A percentile compares a stretch with the other conserved stretches of the same genome.
Evolutionary conservation across 225 moss, liverwort and hornwort genomes (phyloP).

Genomic region (Polytrichum formosum): DNA sequence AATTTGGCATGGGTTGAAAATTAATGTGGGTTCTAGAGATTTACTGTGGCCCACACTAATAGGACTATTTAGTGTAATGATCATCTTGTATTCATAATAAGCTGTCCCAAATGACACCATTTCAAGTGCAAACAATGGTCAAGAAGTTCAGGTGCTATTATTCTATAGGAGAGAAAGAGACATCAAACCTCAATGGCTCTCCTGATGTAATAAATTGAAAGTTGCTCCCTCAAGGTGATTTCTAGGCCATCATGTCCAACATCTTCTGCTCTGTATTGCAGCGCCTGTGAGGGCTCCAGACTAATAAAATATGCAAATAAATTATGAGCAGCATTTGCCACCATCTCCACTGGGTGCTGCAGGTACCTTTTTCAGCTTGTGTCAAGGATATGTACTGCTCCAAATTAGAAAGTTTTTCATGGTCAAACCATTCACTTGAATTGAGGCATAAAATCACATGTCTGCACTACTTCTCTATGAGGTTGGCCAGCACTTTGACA

Average conservation of each 20-base stretch:
- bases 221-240: conserved; percentile 57
- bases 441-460: no score
- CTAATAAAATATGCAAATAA: conserved; percentile 79
- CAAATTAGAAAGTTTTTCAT: not conserved
- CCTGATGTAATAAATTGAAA: conserved; percentile 65
- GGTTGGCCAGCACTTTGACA: no score
- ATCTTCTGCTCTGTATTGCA: conserved; percentile 18
- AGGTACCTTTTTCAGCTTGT: conserved; percentile 53
- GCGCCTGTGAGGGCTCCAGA: conserved; percentile 23
- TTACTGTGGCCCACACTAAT: no score
- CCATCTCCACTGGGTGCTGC: conserved; percentile 72
- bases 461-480: no score
- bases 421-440: no score
- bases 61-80: no score
- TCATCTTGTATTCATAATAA: no score
- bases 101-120: no score
- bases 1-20: no score
- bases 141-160: no score
- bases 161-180: not conserved
- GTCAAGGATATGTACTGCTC: conserved; percentile 39
- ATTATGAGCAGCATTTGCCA: conserved; percentile 75
- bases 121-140: no score
- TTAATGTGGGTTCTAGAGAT: no score
- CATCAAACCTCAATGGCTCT: conserved; percentile 70
- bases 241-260: conserved; percentile 21